Base-by-base conservation (phyloP, 371 early-diverging fungal genomes). In the Nosema muscidifuracis region DNA sequence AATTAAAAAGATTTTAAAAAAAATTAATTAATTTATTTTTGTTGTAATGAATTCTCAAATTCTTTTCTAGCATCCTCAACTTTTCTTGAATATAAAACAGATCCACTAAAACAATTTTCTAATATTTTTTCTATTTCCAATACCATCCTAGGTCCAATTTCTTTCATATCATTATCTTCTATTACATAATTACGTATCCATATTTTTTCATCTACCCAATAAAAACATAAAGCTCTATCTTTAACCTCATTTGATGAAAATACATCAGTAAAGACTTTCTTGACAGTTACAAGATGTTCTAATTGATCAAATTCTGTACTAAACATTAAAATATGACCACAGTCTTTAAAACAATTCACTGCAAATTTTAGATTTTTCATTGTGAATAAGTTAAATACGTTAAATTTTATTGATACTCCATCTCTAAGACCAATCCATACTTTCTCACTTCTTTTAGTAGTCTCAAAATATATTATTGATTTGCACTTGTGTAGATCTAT, bases 71-170 rank as follows among this genome's bases (percentile, higher is more conserved):
- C 60, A 34, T 55, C 55, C 60, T 57, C 57, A 6, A 67, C 58
- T 67, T 57, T 47, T 55, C 22, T 53, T 20, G 43, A 42, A 61
- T 73, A 66, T 24, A 63, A 16, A 9, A 47, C n/a, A 0, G 58
- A 34, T 1, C 77, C 80, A 2, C 36, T 58, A 68, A 77, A 77
- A 44, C 67, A 69, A 20, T 67, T 61, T 24, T 76, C 56, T 31
- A 79, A 53, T 28, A 75, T 63, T 42, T 68, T 79, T 1, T 73
- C 69, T 13, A 79, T 26, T 38, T 75, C 67, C 9, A 80, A 65
- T 33, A 56, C 71, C 9, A 80, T 28, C 18, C 80, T 62, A 34
- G 80, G 80, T 40, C 80, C 80, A 33, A 80, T 77, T 65, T 80
- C 80, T 18, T 65, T 40, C 50, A 69, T 40, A 12, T 68, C 53